A percentile compares a stretch with the other conserved stretches of the same genome.
Evolutionary conservation across 257 asterid genomes (phyloP).

Genomic region (Lithospermum erythrorhizon): DNA sequence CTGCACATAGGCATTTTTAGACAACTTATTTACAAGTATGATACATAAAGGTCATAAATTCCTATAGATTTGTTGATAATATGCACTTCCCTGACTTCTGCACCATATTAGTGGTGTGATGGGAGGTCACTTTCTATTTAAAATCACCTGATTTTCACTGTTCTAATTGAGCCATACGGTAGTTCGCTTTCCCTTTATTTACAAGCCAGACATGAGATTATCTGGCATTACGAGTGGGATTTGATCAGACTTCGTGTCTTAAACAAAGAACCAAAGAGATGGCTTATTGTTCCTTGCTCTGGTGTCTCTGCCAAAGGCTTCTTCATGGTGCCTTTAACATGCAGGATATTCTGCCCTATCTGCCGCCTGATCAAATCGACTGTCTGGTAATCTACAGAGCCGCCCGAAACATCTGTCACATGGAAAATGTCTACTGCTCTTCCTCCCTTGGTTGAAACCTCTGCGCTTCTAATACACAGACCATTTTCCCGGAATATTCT

Average conservation of each 20-base stretch:
- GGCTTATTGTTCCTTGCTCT: conserved; percentile 44
- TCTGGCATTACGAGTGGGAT: conserved; percentile 10
- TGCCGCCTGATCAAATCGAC: conserved; percentile 56
- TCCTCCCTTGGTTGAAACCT: conserved; percentile 58
- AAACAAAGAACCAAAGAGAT: conserved; percentile 46
- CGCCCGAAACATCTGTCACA: conserved; percentile 63
- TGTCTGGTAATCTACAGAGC: conserved; percentile 49
- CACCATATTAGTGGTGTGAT: neutral
- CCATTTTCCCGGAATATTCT: conserved; percentile 71
- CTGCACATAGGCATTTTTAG: neutral
- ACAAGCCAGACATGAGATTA: neutral
- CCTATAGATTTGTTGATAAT: neutral
- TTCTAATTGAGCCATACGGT: too few relatives aligned
- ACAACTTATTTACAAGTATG: neutral
- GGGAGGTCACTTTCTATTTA: neutral
- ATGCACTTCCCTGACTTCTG: neutral
- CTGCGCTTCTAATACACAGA: conserved; percentile 63
- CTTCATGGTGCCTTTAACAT: conserved; percentile 37
- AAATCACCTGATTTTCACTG: neutral
- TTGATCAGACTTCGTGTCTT: conserved; percentile 29
- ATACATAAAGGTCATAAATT: neutral
- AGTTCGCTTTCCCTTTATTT: neutral
- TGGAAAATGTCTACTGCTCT: conserved; percentile 55
- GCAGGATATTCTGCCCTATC: conserved; percentile 47
- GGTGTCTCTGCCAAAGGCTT: conserved; percentile 26